Percentiles rank a stretch among this genome's conserved stretches.
Evolutionary conservation across 164 flowering plant genomes (phyloP).

Genomic region (Vitis amurensis): DNA sequence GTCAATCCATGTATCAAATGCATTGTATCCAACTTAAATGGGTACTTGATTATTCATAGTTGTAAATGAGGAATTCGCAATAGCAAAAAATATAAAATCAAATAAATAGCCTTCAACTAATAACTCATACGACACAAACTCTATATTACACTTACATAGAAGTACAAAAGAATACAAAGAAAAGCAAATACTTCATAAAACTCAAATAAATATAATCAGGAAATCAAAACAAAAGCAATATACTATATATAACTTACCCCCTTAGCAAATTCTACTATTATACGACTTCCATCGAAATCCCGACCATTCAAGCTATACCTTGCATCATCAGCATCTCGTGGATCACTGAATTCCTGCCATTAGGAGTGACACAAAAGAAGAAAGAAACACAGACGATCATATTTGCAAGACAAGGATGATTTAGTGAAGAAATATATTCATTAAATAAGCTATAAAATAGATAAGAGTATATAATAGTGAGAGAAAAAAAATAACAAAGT

Average conservation of each 20-base stretch:
- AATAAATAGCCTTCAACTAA: too few relatives aligned
- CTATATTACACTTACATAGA: not conserved
- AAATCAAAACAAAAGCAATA: not conserved
- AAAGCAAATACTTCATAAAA: not conserved
- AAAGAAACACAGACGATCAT: conserved; percentile 21
- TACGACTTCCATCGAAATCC: conserved; percentile 66
- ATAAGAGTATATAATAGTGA: too few relatives aligned
- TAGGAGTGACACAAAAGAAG: not conserved
- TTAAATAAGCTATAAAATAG: not conserved
- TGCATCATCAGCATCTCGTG: conserved; percentile 98
- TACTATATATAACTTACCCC: conserved; percentile 49
- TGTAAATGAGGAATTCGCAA: too few relatives aligned
- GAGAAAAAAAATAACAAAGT: not conserved
- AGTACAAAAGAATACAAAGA: not conserved
- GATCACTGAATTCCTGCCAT: conserved; percentile 82
- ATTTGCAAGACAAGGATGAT: conserved; percentile 15
- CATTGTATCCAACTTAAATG: too few relatives aligned
- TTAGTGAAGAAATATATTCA: not conserved
- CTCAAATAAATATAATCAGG: too few relatives aligned
- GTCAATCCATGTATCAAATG: too few relatives aligned
- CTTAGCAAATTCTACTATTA: conserved; percentile 80
- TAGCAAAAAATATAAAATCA: too few relatives aligned
- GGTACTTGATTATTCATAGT: too few relatives aligned
- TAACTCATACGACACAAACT: too few relatives aligned
- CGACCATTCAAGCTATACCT: conserved; percentile 55